phyloP scores from a whole-genome alignment of 2,329 filamentous ascomycete species.

The Cephalotrichum gorgonifer region DNA sequence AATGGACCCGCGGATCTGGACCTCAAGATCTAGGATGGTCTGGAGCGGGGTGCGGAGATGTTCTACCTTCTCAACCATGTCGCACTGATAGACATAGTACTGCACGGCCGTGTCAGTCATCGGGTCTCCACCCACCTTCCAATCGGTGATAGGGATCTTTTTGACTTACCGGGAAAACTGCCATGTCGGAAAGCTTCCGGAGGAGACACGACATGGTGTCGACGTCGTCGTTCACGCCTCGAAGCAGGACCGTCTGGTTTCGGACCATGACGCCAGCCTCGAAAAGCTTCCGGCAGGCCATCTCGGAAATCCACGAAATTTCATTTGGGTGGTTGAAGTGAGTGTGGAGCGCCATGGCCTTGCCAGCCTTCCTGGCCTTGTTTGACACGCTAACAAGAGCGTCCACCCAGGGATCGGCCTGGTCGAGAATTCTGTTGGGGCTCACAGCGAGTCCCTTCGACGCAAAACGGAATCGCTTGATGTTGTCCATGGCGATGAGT shows the following conservation, averaged over 20 bases:
- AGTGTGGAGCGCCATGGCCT: conserved; percentile 52
- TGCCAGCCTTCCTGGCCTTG: conserved; percentile 39
- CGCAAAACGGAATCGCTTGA: conserved; percentile 50
- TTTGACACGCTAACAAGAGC: conserved; percentile 40
- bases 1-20: conserved; percentile 46
- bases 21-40: conserved; percentile 47
- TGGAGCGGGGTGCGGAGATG: conserved; percentile 51
- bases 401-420: conserved; percentile 39
- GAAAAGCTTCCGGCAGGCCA: conserved; percentile 39
- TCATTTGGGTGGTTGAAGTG: conserved; percentile 56
- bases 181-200: conserved; percentile 41
- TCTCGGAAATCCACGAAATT: conserved; percentile 47
- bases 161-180: conserved; percentile 40
- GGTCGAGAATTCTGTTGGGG: conserved; percentile 43
- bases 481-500: conserved; percentile 45
- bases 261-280: conserved; percentile 23
- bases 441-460: conserved; percentile 51
- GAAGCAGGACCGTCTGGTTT: conserved; percentile 50
- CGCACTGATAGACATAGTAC: conserved; percentile 58
- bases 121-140: too few relatives aligned
- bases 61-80: conserved; percentile 51
- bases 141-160: too few relatives aligned
- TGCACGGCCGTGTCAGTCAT: conserved; percentile 14
- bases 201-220: conserved; percentile 44
- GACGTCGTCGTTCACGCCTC: conserved; percentile 46